Base-by-base conservation (phyloP, 768 basidiomycete species). In the Favolaschia claudopus region DNA sequence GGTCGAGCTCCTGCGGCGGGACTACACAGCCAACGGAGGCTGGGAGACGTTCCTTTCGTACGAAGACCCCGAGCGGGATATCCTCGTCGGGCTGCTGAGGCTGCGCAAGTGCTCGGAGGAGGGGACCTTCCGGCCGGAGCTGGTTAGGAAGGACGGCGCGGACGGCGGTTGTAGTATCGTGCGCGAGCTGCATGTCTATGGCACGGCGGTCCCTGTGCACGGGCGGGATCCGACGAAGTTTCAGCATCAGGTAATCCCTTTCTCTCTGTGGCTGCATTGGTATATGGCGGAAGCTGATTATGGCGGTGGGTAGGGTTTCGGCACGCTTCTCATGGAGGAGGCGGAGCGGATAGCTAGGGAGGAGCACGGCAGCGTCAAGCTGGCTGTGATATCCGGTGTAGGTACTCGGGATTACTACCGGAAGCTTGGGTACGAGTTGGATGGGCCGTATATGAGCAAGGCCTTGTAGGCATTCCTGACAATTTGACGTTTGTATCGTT, bases 31-130 rank as follows among this genome's bases (percentile, higher is more conserved):
- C 28, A 99, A 99, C 70, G 96, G 96, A 7, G 96, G 97, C 42
- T 99, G 97, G 97, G 97, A 99, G 77, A 99, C 97, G 2, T 99
- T 99, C 85, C 78, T 99, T 6, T 96, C 96, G 27, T 99, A 99
- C 71, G 97, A 99, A 77, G 97, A 99, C 72, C 96, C 97, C 7
- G 95, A 95, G 74, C 87, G 86, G 51, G 97, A 99, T 69, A 99
- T 99, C 72, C 87, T 99, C 40, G 88, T 99, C 59, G 97, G 97
- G 20, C 77, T 99, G 27, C 81, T 99, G 34, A 86, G 97, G 29
- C 77, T 99, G 67, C 82, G 97, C 46, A 98, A 96, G 72, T 98
- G 97, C 70, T 96, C 95, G 1, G 93, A 96, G 55, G 96, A 99
- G 62, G 96, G 96, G 2, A 99, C 96, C 3, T 99, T 96, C 80